Evolutionary conservation across 345 rosid genomes (phyloP), one percentile per base, ranked within the genome.

Genomic region (Capsella bursapastoris): DNA sequence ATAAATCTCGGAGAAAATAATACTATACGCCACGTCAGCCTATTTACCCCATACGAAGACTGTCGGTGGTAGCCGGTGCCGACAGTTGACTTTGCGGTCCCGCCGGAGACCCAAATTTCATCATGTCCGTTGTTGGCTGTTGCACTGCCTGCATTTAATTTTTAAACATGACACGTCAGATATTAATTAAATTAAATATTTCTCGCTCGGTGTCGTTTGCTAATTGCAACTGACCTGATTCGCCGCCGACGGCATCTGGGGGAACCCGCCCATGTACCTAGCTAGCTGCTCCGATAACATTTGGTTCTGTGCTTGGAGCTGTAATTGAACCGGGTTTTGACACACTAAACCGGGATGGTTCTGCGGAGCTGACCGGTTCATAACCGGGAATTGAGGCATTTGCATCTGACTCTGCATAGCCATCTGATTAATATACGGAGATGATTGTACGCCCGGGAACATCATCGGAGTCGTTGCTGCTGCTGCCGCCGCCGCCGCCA

Each of bases 371-470:
- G 91, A 64, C 64, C 84, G 68, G 25, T 87, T 55, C 71, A 84
- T 79, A 61, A 79, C 70, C 3, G 89, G 87, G 35, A 83, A 71
- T 62, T 77, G 77, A 31, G 88, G 68, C 43, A 85, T 25, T 75
- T 84, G 86, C 86, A 89, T 63, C 22, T 81, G 81, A 66, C 70
- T 80, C 37, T 83, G 84, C 78, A 87, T 84, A 56, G 83, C 77
- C 86, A 89, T 83, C 12, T 82, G 82, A 63, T 85, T 72, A 65
- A 88, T 72, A 43, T 79, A 90, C 2, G 66, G 80, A 29, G 79
- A 34, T 63, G 84, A 78, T 50, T 89, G 98, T 34, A 89, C 78
- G 44, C 97, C 96, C 4, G 93, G 94, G 78, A 93, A 89, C 97
- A 93, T 88, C 94, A 88, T 81, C 2, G 94, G 98, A 76, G 47